Base-by-base conservation (phyloP, 202 grass and related monocot species). In the Setaria italica region DNA sequence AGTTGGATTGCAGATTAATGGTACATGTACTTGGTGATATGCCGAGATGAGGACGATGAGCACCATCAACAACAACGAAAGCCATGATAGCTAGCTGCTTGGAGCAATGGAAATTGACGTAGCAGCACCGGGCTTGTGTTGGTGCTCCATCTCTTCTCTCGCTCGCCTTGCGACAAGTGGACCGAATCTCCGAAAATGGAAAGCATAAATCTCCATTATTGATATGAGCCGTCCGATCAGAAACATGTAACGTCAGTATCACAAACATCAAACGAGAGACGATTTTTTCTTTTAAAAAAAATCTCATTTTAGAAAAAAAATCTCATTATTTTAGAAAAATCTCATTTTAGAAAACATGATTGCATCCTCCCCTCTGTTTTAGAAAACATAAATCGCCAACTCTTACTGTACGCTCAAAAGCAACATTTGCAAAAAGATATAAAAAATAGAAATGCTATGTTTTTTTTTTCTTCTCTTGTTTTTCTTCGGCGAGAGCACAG, bases 51-150 rank as follows among this genome's bases (percentile, higher is more conserved):
- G 17, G 29, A 54, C 21, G 34, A 59, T 58, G 73, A 13, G 11
- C 51, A 37, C 81, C 63, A 63, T 63, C 70, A 72, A 71, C 72
- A 45, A 11, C 62, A 76, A 75, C 69, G 25, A 25, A 25, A 80
- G 5, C 41, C 53, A 89, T 75, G 29, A 57, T 25, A 19, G 12
- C 17, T 62, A 37, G 51, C 30, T 65, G 39, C 16, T 75, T 62
- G 35, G 6, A 70, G 74, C 43, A 80, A 55, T 71, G 67, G 81
- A 29, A 69, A 75, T 67, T 6, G 12, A 49, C 14, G 59, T 34
- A 21, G 56, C 50, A 33, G 74, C 76, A 15, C 35, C 5, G 25
- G 62, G 57, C n/a, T 85, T n/a, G 11, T 9, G 67, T 53, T 67
- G 50, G n/a, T 80, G 67, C 78, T 58, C 53, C 7, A 15, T 68